Evolutionary conservation across 805 yeast species (phyloP).

Genomic region (Metschnikowia colocasiae): DNA sequence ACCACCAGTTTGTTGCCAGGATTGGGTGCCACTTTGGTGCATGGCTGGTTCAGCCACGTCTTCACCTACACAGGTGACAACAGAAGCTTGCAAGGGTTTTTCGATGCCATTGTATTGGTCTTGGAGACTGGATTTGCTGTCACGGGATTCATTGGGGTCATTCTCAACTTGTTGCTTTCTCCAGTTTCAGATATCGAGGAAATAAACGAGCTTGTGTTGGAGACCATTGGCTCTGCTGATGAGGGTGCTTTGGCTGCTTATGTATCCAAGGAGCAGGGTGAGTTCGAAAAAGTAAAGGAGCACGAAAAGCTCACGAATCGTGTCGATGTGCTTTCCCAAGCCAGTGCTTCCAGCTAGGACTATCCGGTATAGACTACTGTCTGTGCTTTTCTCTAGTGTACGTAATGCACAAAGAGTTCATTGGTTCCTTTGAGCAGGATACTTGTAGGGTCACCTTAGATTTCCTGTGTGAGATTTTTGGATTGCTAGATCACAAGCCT

Average conservation of each 20-base stretch:
- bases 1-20: conserved; percentile 66
- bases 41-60: conserved; percentile 59
- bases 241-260: conserved; percentile 32
- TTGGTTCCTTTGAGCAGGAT: too few species aligned
- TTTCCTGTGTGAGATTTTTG: not conserved
- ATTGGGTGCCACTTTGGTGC: conserved; percentile 61
- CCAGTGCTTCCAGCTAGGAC: not conserved
- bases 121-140: conserved; percentile 74
- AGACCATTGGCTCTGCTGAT: conserved; percentile 40
- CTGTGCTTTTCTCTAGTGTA: not conserved
- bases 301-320: not conserved
- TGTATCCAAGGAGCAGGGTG: conserved; percentile 30
- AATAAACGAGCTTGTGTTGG: conserved; percentile 44
- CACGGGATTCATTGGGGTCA: conserved; percentile 60
- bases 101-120: conserved; percentile 64
- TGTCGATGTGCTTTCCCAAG: not conserved
- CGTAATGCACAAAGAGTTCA: not conserved
- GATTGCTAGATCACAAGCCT: not conserved
- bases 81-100: conserved; percentile 53
- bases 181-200: conserved; percentile 49
- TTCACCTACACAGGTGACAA: conserved; percentile 68
- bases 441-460: not conserved
- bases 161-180: conserved; percentile 60
- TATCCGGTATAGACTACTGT: conserved; percentile 1
- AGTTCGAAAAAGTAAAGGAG: conserved; percentile 18